These are phyloP conservation scores for Colletotrichum shisoi DNA, from an alignment of 2,329 filamentous ascomycete species.

Conservation along the genomic window DNA sequence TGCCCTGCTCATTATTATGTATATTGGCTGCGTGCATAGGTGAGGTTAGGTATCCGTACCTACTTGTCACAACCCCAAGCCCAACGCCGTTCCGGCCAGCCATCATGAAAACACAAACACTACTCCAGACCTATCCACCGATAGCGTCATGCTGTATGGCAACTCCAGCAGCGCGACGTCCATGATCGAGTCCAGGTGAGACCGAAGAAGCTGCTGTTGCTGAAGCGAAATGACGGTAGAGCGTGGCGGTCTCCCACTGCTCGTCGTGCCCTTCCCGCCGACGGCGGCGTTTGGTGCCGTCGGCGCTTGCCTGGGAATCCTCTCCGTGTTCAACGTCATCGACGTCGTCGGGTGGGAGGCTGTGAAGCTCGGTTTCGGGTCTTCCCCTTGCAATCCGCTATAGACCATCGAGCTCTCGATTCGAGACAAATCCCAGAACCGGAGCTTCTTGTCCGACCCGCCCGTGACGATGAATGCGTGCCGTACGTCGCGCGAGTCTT, in stretches of 20 bases:
- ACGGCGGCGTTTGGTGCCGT: conserved; percentile 46
- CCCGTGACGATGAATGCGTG: conserved; percentile 87
- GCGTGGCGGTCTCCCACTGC: conserved; percentile 63
- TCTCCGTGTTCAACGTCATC: conserved; percentile 73
- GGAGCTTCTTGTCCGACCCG: conserved; percentile 86
- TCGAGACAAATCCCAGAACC: conserved; percentile 89
- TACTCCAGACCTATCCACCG: conserved; percentile 86
- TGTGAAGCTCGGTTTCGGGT: conserved; percentile 76
- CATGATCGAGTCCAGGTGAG: conserved; percentile 85
- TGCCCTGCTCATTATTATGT: conserved; percentile 7
- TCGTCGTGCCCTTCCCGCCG: conserved; percentile 45
- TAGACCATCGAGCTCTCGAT: conserved; percentile 81
- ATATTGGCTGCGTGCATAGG: conserved; percentile 3
- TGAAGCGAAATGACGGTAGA: conserved; percentile 87
- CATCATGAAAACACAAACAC: conserved; percentile 75
- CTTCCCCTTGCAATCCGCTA: conserved; percentile 76
- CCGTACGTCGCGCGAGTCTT: conserved; percentile 75
- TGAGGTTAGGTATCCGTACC: conserved; percentile 29
- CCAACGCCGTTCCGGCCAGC: conserved; percentile 14
- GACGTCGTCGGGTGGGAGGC: conserved; percentile 68
- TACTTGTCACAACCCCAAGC: background rate
- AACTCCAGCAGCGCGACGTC: conserved; percentile 88
- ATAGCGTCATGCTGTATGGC: conserved; percentile 92
- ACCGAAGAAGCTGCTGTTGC: conserved; percentile 84
- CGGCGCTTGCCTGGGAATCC: conserved; percentile 54